Base-by-base conservation (phyloP, 2,329 filamentous ascomycete genomes). In the Sclerotinia nivalis region DNA sequence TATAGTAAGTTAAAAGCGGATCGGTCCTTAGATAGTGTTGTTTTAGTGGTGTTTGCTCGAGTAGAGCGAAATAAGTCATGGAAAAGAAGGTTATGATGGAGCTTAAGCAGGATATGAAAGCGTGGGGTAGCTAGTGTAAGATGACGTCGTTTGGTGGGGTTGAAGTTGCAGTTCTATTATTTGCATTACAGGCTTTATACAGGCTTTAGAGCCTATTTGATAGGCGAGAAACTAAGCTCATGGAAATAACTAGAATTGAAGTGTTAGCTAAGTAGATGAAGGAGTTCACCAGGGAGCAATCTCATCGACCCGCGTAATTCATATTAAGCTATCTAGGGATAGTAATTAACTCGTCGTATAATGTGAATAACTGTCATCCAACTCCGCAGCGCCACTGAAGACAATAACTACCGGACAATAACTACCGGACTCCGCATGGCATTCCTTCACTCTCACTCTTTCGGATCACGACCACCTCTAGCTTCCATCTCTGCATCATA, bases 401-500 rank as follows among this genome's bases (percentile, higher is more conserved):
- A 64, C 4, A 52, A 25, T 25, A 22, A 64, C 45, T 5, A 64
- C n/a, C n/a, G n/a, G 10, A 64, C 4, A 52, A 25, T 25, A 22
- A 64, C 45, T 5, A 40, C 22, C 50, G 4, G 1, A 64, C 4
- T 52, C 61, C 31, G 18, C 18, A 28, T 28, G 9, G 18, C 1
- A 40, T 1, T 28, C 25, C 34, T 52, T 52, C 5, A 20, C n/a
- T 4, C 25, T 40, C n/a, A 69, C n/a, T 66, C 68, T 34, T 50
- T n/a, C 43, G 67, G 67, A 69, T 69, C 68, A 2, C 68, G 60
- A 52, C 68, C 68, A 58, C 50, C 60, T 37, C 68, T 45, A 18
- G 68, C 68, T 49, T 66, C 43, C 61, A 69, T 69, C 25, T 69
- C 60, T 25, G 55, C 22, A 55, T 55, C 60, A 25, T 69, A 69